Base-by-base conservation (phyloP, 83 land plant genomes). In the Diphasiastrum complanatum region DNA sequence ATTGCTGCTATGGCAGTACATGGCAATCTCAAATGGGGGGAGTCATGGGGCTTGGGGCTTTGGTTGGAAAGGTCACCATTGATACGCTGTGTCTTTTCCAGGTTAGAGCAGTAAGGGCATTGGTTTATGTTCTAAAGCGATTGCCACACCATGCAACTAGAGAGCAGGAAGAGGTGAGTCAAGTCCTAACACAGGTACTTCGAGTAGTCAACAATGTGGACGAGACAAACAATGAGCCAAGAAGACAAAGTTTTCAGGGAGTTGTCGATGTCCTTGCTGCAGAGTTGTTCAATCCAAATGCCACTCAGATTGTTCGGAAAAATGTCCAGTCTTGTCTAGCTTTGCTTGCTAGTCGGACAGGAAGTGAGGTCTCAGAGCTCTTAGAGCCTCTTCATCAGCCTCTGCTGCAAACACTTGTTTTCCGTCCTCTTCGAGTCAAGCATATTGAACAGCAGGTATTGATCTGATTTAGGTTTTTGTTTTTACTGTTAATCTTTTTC, bases 1-100 rank as follows among this genome's bases (percentile, higher is more conserved):
- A 95, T 60, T 95, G 89, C 58, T 95, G 99, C 59, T 90, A 95
- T 81, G 99, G 99, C 63, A 81, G 75, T 47, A 79, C 95, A 23
- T 95, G 99, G 99, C 99, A 95, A 60, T 75, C 87, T 20, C 99
- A 90, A 67, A 95, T 95, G 66, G 97, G 99, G 11, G 99, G 97
- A 51, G 99, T 95, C 1, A 81, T 90, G 87, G 99, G 99, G 36
- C 84, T 95, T 60, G 95, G 95, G 33, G 99, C 99, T 38, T 81
- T 95, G 69, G 97, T 95, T 62, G 99, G 99, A n/a, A 95, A 95
- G 64, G 99, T 87, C 35, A 90, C 90, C 45, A 97, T 86, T 34
- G 99, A 95, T 19, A 85, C 82, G 56, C 51, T 95, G 31, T 95
- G 87, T 66, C 66, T 68, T 47, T 95, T 95, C 56, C 99, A 95